Evolutionary conservation across 169 alveolate genomes (phyloP).

Genomic region (Eimeria sp.): DNA sequence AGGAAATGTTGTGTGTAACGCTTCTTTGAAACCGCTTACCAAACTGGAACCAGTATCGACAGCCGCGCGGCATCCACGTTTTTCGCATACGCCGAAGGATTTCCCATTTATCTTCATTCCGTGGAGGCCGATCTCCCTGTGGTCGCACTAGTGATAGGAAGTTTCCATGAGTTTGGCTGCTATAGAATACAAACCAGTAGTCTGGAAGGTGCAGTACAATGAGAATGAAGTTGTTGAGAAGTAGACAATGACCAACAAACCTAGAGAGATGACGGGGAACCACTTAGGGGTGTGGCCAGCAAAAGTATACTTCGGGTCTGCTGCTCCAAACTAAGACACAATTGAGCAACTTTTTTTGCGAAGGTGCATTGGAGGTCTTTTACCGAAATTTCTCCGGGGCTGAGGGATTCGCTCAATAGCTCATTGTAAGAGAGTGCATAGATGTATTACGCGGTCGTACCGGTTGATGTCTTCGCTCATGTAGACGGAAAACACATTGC

Average conservation of each 20-base stretch:
- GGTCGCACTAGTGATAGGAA: neutral
- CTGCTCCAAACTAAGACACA: constrained; percentile 91
- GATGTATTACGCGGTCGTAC: constrained; percentile 58
- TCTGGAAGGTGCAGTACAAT: neutral
- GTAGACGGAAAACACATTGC: constrained; percentile 93
- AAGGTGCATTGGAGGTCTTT: neutral
- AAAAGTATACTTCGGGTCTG: constrained; percentile 92
- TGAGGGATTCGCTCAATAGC: constrained; percentile 46
- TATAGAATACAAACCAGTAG: constrained; percentile 55
- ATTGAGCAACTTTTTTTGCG: constrained; percentile 27
- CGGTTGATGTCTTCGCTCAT: constrained; percentile 89
- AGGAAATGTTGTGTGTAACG: neutral
- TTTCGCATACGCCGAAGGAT: constrained; percentile 86
- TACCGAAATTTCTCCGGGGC: constrained; percentile 86
- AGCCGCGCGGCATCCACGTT: constrained; percentile 93
- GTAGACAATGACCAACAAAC: constrained; percentile 80
- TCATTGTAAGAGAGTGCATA: neutral
- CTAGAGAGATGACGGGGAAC: constrained; percentile 94
- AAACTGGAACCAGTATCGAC: constrained; percentile 95
- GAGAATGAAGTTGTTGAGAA: neutral
- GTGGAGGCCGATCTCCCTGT: constrained; percentile 94
- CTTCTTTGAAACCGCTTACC: constrained; percentile 71
- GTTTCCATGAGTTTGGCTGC: neutral
- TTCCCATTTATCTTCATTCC: constrained; percentile 90
- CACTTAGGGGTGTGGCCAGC: constrained; percentile 92